Evolutionary conservation across 208 protist species (phyloP).

Genomic region (Trypanosoma rangeli): DNA sequence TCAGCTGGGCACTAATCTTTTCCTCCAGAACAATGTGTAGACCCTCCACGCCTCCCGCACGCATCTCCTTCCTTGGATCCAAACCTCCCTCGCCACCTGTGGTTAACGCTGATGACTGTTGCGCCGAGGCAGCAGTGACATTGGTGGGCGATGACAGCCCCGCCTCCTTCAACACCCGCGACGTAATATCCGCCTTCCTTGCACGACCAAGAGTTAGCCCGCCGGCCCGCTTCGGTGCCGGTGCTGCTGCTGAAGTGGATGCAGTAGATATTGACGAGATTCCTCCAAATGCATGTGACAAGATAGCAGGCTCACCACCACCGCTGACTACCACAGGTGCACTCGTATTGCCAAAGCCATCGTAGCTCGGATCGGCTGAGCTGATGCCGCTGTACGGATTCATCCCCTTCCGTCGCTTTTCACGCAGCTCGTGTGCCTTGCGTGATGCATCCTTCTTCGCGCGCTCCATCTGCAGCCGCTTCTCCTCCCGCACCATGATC

Average conservation of each 20-base stretch:
- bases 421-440: slow-evolving; percentile 80
- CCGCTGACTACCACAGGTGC: background rate
- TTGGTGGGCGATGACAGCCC: slow-evolving; percentile 25
- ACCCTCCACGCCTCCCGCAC: slow-evolving; percentile 24
- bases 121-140: background rate
- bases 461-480: slow-evolving; percentile 85
- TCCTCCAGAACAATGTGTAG: slow-evolving; percentile 70
- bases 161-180: slow-evolving; percentile 79
- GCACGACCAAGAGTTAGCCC: slow-evolving; percentile 76
- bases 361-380: slow-evolving; percentile 50
- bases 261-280: background rate
- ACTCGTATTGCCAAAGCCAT: slow-evolving; percentile 34
- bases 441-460: slow-evolving; percentile 90
- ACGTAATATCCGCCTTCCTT: slow-evolving; percentile 69
- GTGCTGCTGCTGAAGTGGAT: slow-evolving; percentile 1
- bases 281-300: background rate
- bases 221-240: slow-evolving; percentile 29
- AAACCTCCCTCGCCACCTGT: background rate
- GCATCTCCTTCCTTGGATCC: background rate
- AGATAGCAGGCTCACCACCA: background rate
- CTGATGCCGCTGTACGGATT: slow-evolving; percentile 80
- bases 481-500: slow-evolving; percentile 80
- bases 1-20: slow-evolving; percentile 59
- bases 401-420: slow-evolving; percentile 49
- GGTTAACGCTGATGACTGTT: background rate